Evolutionary conservation across 495 filamentous ascomycete species (phyloP), one percentile per base, ranked within the genome.

Genomic region (Daldinia vernicosa): DNA sequence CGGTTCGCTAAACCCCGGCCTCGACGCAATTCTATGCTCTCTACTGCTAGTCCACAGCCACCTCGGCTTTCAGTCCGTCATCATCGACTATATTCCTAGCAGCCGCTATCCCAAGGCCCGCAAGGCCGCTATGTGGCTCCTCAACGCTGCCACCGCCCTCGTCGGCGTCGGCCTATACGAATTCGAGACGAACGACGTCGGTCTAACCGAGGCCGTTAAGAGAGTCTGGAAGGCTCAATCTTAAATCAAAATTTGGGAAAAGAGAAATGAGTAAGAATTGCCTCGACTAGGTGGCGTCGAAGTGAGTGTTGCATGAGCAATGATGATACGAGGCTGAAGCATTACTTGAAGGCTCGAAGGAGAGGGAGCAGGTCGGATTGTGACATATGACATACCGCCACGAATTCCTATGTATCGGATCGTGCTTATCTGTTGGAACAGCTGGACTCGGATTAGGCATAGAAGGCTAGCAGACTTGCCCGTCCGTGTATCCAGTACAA

Each of bases 171-270:
- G 94, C 54, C 85, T 98, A 63, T 99, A 98, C 82, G 94, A 97
- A 84, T 98, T 98, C 78, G 94, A 99, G 89, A 99, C 95, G n/a
- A 98, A 97, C 77, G 95, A 99, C 75, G 93, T 99, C 40, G 95
- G 95, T 59, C 76, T 99, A 63, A 97, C 93, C 15, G 94, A 97
- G 85, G 90, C 90, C 30, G 84, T 96, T 67, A 93, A 91, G 86
- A 87, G 91, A 70, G 84, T 97, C 71, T 97, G 94, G 94, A 90
- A 84, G 68, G 94, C 94, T 74, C 85, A 80, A 69, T 43, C 50
- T 30, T n/a, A 28, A 6, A 28, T 52, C 24, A 7, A 27, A 22
- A 28, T 0, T 27, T 11, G 12, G 3, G 6, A 28, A n/a, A 6
- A 28, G 12, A 6, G 4, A 22, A 28, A 52, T 27, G 50, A 15